Percentiles rank a stretch among this genome's conserved stretches.
These are phyloP conservation scores for Achaetomium macrosporum DNA, from an alignment of 2,329 filamentous ascomycete genomes.

Conservation along the genomic window DNA sequence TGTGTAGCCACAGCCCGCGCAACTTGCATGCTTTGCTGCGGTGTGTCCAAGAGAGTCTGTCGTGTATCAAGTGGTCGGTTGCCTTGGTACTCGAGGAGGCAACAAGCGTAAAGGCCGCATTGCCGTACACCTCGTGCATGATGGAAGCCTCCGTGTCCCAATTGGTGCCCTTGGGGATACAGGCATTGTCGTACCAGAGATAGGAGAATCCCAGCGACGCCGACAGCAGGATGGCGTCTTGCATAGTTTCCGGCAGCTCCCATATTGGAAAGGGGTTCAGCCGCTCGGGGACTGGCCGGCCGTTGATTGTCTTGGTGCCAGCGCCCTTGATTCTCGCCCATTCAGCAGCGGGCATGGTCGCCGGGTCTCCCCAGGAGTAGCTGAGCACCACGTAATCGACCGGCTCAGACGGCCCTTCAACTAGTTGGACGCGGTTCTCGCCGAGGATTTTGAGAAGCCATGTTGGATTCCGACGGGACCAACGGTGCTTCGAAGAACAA, in stretches of 20 bases:
- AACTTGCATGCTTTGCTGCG: slow-evolving; percentile 21
- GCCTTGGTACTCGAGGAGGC: slow-evolving; percentile 24
- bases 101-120: slow-evolving; percentile 24
- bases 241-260: slow-evolving; percentile 24
- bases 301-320: slow-evolving; percentile 22
- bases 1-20: slow-evolving; percentile 22
- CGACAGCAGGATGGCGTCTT: slow-evolving; percentile 23
- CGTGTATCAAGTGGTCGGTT: slow-evolving; percentile 20
- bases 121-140: slow-evolving; percentile 27
- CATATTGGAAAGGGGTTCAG: slow-evolving; percentile 17
- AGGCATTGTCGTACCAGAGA: slow-evolving; percentile 27
- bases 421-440: slow-evolving; percentile 15
- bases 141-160: slow-evolving; percentile 25
- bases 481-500: slow-evolving; percentile 24
- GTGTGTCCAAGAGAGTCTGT: slow-evolving; percentile 23
- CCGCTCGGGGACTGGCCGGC: slow-evolving; percentile 22
- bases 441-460: slow-evolving; percentile 24
- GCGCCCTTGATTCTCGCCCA: slow-evolving; percentile 25
- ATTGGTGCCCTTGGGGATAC: slow-evolving; percentile 26
- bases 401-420: slow-evolving; percentile 9
- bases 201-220: slow-evolving; percentile 20
- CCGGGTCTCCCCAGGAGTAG: slow-evolving; percentile 26
- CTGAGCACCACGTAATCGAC: slow-evolving; percentile 26
- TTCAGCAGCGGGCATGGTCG: slow-evolving; percentile 21
- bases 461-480: slow-evolving; percentile 24